phyloP scores from a whole-genome alignment of 1,284 basidiomycete species.

The Ustilago loliicola region DNA sequence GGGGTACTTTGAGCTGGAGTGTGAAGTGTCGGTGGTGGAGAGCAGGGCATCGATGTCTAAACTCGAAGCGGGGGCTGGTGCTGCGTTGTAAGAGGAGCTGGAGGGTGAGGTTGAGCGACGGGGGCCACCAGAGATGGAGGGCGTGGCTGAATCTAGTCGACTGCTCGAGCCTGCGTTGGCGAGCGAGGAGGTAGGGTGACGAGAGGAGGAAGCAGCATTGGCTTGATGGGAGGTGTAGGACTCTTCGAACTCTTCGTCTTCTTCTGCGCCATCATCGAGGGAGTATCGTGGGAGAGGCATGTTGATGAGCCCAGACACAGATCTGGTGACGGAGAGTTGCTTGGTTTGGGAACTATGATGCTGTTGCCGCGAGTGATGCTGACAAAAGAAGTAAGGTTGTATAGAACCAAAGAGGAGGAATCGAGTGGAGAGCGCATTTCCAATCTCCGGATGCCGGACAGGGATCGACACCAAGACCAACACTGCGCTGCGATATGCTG shows the following conservation, averaged over 20 bases:
- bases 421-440: background rate
- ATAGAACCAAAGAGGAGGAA: background rate
- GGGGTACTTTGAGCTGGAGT: background rate
- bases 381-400: background rate
- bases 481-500: conserved; percentile 6
- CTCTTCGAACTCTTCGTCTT: conserved; percentile 34
- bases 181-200: conserved; percentile 4
- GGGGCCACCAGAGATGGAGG: background rate
- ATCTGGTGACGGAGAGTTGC: background rate
- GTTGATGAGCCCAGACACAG: background rate
- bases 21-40: background rate
- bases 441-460: conserved; percentile 37
- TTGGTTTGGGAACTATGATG: background rate
- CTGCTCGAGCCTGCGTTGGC: background rate
- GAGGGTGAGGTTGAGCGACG: conserved; percentile 16
- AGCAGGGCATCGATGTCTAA: conserved; percentile 42
- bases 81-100: conserved; percentile 14
- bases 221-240: conserved; percentile 26
- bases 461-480: conserved; percentile 25
- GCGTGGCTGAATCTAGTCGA: conserved; percentile 8
- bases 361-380: background rate
- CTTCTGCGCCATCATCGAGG: conserved; percentile 39
- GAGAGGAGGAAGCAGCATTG: conserved; percentile 22
- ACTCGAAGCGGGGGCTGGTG: conserved; percentile 15
- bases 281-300: conserved; percentile 49